Evolutionary conservation across 192 early-diverging fungal genomes (phyloP).

Genomic region (Dissophora globulifera): DNA sequence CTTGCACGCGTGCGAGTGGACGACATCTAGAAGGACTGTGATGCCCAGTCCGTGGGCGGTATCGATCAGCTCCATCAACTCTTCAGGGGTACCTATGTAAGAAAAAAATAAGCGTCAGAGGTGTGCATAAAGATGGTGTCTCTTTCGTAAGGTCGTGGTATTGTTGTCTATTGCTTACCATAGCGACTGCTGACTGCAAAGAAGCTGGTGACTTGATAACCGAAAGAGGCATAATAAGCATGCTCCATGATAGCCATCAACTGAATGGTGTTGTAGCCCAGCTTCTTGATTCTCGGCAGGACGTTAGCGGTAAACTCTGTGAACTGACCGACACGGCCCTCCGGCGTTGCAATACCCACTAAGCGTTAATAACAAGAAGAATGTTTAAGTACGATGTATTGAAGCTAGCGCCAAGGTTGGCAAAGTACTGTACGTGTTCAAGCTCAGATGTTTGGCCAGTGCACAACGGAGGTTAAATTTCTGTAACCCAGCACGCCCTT

Average conservation of each 20-base stretch:
- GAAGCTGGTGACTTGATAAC: constrained; percentile 98
- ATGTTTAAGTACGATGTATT: too few species aligned
- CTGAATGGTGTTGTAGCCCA: constrained; percentile 88
- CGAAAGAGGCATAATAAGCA: constrained; percentile 98
- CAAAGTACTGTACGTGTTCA: too few species aligned
- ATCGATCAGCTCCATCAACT: constrained; percentile 91
- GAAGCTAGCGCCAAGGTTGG: too few species aligned
- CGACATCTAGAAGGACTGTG: constrained; percentile 91
- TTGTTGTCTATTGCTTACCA: too few species aligned
- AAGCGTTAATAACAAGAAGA: too few species aligned
- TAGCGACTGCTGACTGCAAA: constrained; percentile 92
- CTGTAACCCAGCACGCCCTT: too few species aligned
- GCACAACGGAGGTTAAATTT: too few species aligned
- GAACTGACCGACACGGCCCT: constrained; percentile 83
- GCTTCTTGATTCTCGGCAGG: constrained; percentile 86
- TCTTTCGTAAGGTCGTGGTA: too few species aligned
- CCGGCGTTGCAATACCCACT: constrained; percentile 94
- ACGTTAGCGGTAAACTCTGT: constrained; percentile 88
- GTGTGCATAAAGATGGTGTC: too few species aligned
- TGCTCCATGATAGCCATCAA: constrained; percentile 98
- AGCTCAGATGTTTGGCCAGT: too few species aligned
- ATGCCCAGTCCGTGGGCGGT: constrained; percentile 91
- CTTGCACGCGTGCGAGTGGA: constrained; percentile 96
- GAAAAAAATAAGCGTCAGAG: too few species aligned
- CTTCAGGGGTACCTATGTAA: constrained; percentile 89